Evolutionary conservation across 257 asterid genomes (phyloP).

Genomic region (Datura wrightii): DNA sequence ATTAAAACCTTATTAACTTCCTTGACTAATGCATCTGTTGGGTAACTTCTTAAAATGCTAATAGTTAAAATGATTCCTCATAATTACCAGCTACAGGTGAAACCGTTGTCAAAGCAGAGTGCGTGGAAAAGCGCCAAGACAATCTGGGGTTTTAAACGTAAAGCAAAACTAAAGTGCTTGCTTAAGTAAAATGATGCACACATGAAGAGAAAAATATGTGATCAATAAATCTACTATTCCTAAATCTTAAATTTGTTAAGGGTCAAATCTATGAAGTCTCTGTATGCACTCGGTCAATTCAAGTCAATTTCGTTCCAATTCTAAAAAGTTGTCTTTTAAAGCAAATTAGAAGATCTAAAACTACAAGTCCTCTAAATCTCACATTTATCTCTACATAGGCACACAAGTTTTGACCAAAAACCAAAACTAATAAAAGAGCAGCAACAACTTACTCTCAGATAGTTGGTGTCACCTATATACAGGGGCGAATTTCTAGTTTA

Average conservation of each 20-base stretch:
- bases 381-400: background rate
- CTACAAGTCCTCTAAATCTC: conserved; percentile 19
- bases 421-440: conserved; percentile 4
- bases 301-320: background rate
- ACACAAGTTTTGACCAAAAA: conserved; percentile 4
- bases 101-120: background rate
- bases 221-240: background rate
- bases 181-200: background rate
- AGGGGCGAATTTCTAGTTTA: too few relatives aligned
- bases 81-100: background rate
- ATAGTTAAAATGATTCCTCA: background rate
- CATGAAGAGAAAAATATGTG: background rate
- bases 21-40: background rate
- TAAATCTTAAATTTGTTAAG: background rate
- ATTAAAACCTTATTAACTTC: background rate
- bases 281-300: background rate
- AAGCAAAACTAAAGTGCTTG: background rate
- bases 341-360: background rate
- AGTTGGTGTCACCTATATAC: background rate
- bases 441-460: background rate
- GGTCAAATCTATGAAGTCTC: background rate
- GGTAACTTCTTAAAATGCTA: background rate
- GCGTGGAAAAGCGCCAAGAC: background rate
- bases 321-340: background rate
- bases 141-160: background rate